Evolutionary conservation across 345 rosid genomes (phyloP), one percentile per base, ranked within the genome.

Genomic region (Pseudoturritis turrita): DNA sequence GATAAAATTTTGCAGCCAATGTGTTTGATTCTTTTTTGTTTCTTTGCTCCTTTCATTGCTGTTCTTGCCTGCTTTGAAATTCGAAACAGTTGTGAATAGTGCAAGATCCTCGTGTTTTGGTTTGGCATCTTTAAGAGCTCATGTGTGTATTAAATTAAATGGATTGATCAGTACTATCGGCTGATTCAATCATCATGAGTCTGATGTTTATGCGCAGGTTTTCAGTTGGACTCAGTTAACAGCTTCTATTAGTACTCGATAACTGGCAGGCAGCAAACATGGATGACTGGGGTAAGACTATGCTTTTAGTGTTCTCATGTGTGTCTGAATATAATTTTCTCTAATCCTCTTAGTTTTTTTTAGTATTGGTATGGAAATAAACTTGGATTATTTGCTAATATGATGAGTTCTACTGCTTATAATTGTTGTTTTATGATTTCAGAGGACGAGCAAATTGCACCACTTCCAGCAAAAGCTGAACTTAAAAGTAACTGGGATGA

Each of bases 401-500:
- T 25, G 25, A 39, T 47, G 6, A 22, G 47, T 47, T 73, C 4
- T 35, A 0, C 46, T 62, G 31, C 65, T 76, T 63, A 76, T 54
- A n/a, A 22, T 7, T 36, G 44, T 17, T 13, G 1, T 2, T 55
- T 54, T 47, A 3, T 56, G 23, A 39, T 65, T 77, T 23, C 81
- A 88, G 98, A 90, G 76, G 91, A 88, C 41, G 97, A 83, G 52
- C 73, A 79, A 40, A 73, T 87, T 73, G 87, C 87, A 75, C 78
- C 96, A 54, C 50, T 91, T 6, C 47, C 55, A 72, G 35, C 66
- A 4, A 88, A 92, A 83, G 87, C 64, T 46, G 84, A 60, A 18
- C 79, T 83, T 29, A 81, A 79, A 85, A 88, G 66, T 45, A 77
- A 72, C 4, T 96, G 99, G 99, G 96, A 96, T 70, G 99, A 90